Evolutionary conservation across 169 alveolate species (phyloP).

Genomic region (Besnoitia besnoiti): DNA sequence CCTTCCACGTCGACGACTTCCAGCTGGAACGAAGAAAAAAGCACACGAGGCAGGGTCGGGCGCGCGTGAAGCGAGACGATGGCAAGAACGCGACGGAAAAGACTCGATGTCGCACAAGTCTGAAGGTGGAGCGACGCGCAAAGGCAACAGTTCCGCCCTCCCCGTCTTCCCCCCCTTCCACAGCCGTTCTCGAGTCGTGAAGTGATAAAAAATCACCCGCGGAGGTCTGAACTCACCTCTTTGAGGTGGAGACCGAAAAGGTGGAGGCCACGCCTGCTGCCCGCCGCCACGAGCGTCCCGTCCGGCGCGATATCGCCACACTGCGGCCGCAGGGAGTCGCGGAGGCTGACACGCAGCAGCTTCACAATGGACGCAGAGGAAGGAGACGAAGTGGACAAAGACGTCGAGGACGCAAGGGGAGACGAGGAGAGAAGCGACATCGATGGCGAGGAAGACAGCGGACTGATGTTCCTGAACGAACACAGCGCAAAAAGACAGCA

Average conservation of each 20-base stretch:
- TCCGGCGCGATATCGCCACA: slow-evolving; percentile 56
- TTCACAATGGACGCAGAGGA: neutral
- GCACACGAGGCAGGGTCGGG: neutral
- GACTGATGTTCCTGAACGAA: neutral
- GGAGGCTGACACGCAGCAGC: slow-evolving; percentile 40
- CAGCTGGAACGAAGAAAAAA: neutral
- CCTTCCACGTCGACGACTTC: slow-evolving; percentile 32
- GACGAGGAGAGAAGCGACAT: neutral
- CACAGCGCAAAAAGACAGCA: neutral
- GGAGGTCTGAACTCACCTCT: slow-evolving; percentile 57
- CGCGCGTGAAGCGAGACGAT: neutral
- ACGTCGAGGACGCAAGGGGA: neutral
- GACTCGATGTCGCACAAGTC: neutral
- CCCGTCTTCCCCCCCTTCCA: too few relatives aligned
- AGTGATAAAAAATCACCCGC: too few relatives aligned
- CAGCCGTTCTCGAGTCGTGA: too few relatives aligned
- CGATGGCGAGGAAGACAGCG: neutral
- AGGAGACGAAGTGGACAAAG: neutral
- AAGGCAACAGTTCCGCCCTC: too few relatives aligned
- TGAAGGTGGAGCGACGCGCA: too few relatives aligned
- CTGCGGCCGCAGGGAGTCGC: neutral
- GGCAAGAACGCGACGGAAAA: neutral
- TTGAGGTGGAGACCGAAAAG: slow-evolving; percentile 53
- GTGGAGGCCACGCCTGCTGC: slow-evolving; percentile 58
- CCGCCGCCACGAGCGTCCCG: slow-evolving; percentile 54